These are phyloP conservation scores for Coniochaeta sp. DNA, from an alignment of 2,329 filamentous ascomycete genomes.

Conservation along the genomic window DNA sequence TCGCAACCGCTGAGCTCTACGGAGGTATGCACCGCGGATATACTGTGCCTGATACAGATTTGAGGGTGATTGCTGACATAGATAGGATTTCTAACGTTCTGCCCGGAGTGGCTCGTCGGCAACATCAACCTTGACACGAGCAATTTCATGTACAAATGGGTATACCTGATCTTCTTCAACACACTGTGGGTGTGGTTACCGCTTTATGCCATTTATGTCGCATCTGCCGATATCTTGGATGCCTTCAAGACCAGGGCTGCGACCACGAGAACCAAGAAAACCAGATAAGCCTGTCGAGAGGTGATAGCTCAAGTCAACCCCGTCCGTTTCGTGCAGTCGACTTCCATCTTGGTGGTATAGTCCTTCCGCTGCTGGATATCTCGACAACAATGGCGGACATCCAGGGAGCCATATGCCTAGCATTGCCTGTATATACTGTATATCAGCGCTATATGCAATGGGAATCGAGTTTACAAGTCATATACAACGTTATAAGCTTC, in stretches of 20 bases:
- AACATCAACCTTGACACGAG: slow-evolving; percentile 55
- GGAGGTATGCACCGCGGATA: slow-evolving; percentile 36
- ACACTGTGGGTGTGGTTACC: slow-evolving; percentile 60
- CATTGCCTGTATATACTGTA: too few species aligned
- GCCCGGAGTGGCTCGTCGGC: slow-evolving; percentile 59
- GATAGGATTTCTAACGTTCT: slow-evolving; percentile 64
- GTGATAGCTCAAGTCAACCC: too few species aligned
- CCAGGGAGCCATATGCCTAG: too few species aligned
- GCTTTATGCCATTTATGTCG: slow-evolving; percentile 49
- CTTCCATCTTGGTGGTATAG: too few species aligned
- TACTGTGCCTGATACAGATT: not conserved
- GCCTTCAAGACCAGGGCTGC: slow-evolving; percentile 38
- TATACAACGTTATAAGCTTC: not conserved
- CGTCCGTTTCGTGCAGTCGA: too few species aligned
- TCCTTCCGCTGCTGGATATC: too few species aligned
- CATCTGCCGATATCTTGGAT: slow-evolving; percentile 44
- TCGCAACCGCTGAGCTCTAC: slow-evolving; percentile 61
- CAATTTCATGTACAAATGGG: slow-evolving; percentile 63
- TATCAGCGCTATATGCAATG: not conserved
- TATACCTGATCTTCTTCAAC: slow-evolving; percentile 65
- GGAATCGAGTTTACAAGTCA: not conserved
- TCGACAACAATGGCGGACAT: too few species aligned
- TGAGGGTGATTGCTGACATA: not conserved
- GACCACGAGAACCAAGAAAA: slow-evolving; percentile 24
- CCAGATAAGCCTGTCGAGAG: slow-evolving; percentile 12